Evolutionary conservation across 768 basidiomycete genomes (phyloP).

Genomic region (Amanita pallidorosea): DNA sequence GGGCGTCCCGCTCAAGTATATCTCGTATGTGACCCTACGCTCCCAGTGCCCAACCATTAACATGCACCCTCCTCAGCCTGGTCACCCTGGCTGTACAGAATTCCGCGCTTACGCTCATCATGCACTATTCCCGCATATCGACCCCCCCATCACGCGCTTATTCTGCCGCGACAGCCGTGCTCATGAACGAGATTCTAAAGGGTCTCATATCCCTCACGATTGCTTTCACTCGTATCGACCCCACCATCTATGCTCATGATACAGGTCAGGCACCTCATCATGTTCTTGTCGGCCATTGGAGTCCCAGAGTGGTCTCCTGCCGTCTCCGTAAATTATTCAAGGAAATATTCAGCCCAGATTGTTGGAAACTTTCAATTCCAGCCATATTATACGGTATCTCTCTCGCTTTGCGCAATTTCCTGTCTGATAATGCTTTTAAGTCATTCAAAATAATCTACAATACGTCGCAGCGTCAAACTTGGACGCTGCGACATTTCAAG

Average conservation of each 20-base stretch:
- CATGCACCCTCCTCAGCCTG: slow-evolving; percentile 31
- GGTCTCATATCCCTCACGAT: slow-evolving; percentile 79
- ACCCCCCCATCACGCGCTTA: slow-evolving; percentile 68
- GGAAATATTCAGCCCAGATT: slow-evolving; percentile 81
- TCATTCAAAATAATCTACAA: slow-evolving; percentile 92
- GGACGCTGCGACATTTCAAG: slow-evolving; percentile 93
- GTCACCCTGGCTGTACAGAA: slow-evolving; percentile 89
- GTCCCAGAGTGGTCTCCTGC: slow-evolving; percentile 21
- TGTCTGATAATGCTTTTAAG: slow-evolving; percentile 20
- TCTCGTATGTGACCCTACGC: slow-evolving; percentile 46
- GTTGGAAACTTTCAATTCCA: slow-evolving; percentile 96
- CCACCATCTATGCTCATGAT: slow-evolving; percentile 16
- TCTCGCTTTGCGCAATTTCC: background rate
- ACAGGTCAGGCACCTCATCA: slow-evolving; percentile 20
- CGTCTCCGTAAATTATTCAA: slow-evolving; percentile 48
- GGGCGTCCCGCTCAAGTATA: slow-evolving; percentile 70
- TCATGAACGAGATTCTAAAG: slow-evolving; percentile 91
- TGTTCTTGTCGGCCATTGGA: slow-evolving; percentile 15
- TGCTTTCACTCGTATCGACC: slow-evolving; percentile 60
- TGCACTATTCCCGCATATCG: slow-evolving; percentile 92
- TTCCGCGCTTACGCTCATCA: slow-evolving; percentile 81
- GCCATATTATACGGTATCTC: slow-evolving; percentile 78
- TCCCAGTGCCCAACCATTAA: background rate
- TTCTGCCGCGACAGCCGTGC: slow-evolving; percentile 88
- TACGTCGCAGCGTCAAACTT: slow-evolving; percentile 92